phyloP scores from a whole-genome alignment of 1,284 basidiomycete genomes.

The Omphalotus olearius region DNA sequence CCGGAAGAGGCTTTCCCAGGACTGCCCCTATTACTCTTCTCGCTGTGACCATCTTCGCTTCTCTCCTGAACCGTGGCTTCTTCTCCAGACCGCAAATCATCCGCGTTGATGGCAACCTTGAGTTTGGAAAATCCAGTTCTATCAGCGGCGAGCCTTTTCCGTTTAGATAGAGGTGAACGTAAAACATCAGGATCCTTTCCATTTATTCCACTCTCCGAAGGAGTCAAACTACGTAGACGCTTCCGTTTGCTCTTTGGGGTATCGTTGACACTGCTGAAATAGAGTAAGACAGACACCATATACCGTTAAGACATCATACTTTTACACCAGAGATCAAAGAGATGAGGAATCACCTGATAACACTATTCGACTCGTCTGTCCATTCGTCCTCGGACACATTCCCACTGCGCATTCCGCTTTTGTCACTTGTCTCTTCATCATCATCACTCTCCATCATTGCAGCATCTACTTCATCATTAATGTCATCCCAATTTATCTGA shows the following conservation, averaged over 20 bases:
- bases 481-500: conserved; percentile 71
- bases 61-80: conserved; percentile 16
- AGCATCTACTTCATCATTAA: conserved; percentile 85
- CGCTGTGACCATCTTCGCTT: conserved; percentile 21
- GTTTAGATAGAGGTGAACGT: conserved; percentile 70
- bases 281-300: background rate
- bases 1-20: too few relatives aligned
- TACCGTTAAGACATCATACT: background rate
- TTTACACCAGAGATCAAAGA: background rate
- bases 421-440: conserved; percentile 30
- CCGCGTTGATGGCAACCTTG: conserved; percentile 61
- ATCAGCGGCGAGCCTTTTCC: conserved; percentile 65
- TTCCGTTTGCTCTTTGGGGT: conserved; percentile 55
- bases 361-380: conserved; percentile 43
- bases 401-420: conserved; percentile 33
- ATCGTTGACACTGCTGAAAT: conserved; percentile 33
- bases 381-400: conserved; percentile 46
- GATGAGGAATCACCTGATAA: conserved; percentile 36
- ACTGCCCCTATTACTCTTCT: conserved; percentile 12
- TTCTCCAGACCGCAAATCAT: conserved; percentile 35
- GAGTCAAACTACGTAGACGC: conserved; percentile 66
- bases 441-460: conserved; percentile 80
- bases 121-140: conserved; percentile 60
- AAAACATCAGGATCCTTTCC: conserved; percentile 31
- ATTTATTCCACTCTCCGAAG: conserved; percentile 48